phyloP scores from a whole-genome alignment of 2,329 filamentous ascomycete species.

The Phialophora macrospora region DNA sequence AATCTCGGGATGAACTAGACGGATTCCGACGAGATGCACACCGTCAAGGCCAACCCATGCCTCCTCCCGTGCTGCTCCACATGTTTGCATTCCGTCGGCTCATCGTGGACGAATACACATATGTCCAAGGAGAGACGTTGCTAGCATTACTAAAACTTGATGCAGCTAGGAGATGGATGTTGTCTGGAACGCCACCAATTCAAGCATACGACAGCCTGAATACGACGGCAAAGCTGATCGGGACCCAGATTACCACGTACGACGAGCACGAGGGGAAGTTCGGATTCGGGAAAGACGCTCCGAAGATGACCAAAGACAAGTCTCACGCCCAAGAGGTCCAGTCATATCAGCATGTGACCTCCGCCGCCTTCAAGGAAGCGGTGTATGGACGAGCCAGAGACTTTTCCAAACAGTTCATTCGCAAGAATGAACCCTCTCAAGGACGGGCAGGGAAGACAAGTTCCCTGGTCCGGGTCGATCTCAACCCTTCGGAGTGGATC shows the following conservation, averaged over 20 bases:
- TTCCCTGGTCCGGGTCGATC: slow-evolving; percentile 3
- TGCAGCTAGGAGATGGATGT: slow-evolving; percentile 62
- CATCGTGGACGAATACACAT: slow-evolving; percentile 69
- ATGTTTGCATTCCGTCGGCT: slow-evolving; percentile 66
- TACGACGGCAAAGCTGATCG: slow-evolving; percentile 61
- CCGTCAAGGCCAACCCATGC: slow-evolving; percentile 33
- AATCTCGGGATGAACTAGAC: slow-evolving; percentile 23
- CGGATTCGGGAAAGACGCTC: slow-evolving; percentile 53
- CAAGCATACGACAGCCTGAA: slow-evolving; percentile 65
- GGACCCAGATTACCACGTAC: slow-evolving; percentile 54
- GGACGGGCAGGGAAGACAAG: neutral
- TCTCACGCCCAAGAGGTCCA: slow-evolving; percentile 63
- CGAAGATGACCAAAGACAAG: slow-evolving; percentile 49
- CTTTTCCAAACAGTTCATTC: slow-evolving; percentile 31
- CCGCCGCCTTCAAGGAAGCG: slow-evolving; percentile 43
- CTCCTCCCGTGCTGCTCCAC: slow-evolving; percentile 55
- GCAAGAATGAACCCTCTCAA: slow-evolving; percentile 21
- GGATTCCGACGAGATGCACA: neutral
- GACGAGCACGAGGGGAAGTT: slow-evolving; percentile 54
- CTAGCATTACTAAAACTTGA: slow-evolving; percentile 53
- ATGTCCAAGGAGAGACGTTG: slow-evolving; percentile 53
- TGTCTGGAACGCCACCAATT: slow-evolving; percentile 67
- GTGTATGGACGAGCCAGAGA: slow-evolving; percentile 29
- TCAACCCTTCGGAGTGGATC: slow-evolving; percentile 21
- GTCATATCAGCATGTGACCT: slow-evolving; percentile 56